Base-by-base conservation (phyloP, 345 rosid genomes). In the Bretschneidera sinensis region DNA sequence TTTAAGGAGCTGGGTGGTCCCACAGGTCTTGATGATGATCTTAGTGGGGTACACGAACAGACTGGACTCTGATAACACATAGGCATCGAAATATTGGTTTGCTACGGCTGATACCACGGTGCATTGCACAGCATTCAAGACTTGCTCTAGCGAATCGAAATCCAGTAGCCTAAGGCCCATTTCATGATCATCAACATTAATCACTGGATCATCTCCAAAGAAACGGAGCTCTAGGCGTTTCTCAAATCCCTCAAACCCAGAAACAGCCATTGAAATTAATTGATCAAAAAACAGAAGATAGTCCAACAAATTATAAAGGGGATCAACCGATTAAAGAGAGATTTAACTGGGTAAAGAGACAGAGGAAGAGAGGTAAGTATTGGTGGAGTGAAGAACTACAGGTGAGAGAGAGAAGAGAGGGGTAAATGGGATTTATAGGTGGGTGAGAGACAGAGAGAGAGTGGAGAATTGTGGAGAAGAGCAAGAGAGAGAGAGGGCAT, bases 161-260 rank as follows among this genome's bases (percentile, higher is more conserved):
- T 81, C 89, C 10, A 91, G 81, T 49, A 79, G 75, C 68, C 99
- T 74, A 15, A 94, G 91, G 2, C 99, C 99, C 81, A 81, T 59
- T 5, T 39, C n/a, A n/a, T n/a, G n/a, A 2, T 60, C 59, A 61
- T 43, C 63, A 1, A 14, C 35, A 18, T 22, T 28, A 24, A 58
- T 16, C 19, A 63, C 65, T 0, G 89, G 77, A 49, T 70, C 76
- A 24, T 81, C 77, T 5, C 87, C 79, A 43, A 72, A 79, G 83
- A 94, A 94, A 17, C 77, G 91, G 63, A 94, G 97, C 81, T 94
- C 97, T 47, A 94, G 82, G 58, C 99, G 79, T 73, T 94, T 94
- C 82, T 94, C 99, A 62, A 91, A 94, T 2, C 99, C 99, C 69
- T 94, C 99, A 68, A 94, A 94, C 2, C 99, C 99, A n/a, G 97